phyloP scores from a whole-genome alignment of 352 stramenopile genomes.

The Phytophthora pseudosyringae region DNA sequence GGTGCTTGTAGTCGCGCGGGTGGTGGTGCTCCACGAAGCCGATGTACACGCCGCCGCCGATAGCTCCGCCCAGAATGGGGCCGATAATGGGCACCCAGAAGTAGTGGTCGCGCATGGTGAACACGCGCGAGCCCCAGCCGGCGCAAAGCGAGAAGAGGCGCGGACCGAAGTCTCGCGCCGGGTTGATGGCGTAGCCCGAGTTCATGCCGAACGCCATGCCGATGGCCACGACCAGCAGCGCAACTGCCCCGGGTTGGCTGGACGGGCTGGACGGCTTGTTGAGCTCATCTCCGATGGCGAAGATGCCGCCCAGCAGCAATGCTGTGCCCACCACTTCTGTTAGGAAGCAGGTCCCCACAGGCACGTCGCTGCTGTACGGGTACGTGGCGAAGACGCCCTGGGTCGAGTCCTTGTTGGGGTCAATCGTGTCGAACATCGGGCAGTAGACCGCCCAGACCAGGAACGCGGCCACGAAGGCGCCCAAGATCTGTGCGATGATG shows the following conservation, averaged over 20 bases:
- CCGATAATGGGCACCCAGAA: slow-evolving; percentile 35
- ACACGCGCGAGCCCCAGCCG: slow-evolving; percentile 48
- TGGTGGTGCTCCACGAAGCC: slow-evolving; percentile 45
- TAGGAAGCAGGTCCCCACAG: slow-evolving; percentile 43
- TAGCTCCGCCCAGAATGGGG: slow-evolving; percentile 37
- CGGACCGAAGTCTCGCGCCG: slow-evolving; percentile 48
- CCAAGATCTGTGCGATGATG: slow-evolving; percentile 48
- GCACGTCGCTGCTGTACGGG: slow-evolving; percentile 27
- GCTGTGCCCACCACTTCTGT: slow-evolving; percentile 59
- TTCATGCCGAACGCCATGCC: slow-evolving; percentile 73
- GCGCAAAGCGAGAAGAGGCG: slow-evolving; percentile 43
- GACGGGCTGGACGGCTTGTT: slow-evolving; percentile 45
- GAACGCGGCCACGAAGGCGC: slow-evolving; percentile 44
- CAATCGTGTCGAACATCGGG: slow-evolving; percentile 46
- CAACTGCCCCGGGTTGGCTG: slow-evolving; percentile 26
- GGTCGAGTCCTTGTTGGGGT: slow-evolving; percentile 42
- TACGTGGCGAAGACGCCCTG: slow-evolving; percentile 50
- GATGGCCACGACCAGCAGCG: slow-evolving; percentile 53
- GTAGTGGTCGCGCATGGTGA: slow-evolving; percentile 46
- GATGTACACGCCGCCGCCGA: slow-evolving; percentile 42
- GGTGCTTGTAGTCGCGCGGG: slow-evolving; percentile 44
- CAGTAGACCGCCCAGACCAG: slow-evolving; percentile 57
- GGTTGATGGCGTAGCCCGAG: slow-evolving; percentile 67
- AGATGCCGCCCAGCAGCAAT: slow-evolving; percentile 53
- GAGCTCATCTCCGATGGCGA: slow-evolving; percentile 46